Evolutionary conservation across 345 rosid genomes (phyloP), one percentile per base, ranked within the genome.

Genomic region (Erysimum cheiranthoides): DNA sequence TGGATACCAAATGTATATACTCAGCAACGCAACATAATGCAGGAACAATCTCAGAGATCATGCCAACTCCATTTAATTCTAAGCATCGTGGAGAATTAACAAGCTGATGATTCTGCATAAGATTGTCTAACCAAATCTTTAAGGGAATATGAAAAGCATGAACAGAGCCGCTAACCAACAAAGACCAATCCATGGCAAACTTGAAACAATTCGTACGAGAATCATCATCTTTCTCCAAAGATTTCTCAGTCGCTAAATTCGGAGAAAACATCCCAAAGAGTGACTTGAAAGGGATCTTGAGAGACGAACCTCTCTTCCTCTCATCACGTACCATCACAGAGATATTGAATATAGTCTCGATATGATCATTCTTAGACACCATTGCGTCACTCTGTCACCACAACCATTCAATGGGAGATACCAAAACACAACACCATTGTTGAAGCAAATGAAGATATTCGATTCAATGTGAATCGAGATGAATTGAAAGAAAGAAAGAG

Each of bases 191-290:
- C 73, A 87, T 83, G 0, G 93, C 89, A 85, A 92, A 92, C 75
- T 85, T 89, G 77, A 88, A 85, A 78, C 97, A 92, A 62, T 87
- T 88, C 1, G 75, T 42, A 69, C 97, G 87, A 77, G 96, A 85
- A 61, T 71, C 89, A 25, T 83, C 88, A 2, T 80, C 86, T 68
- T 76, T 82, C 51, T 81, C 82, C 60, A 38, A 35, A 63, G 62
- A 25, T 58, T 78, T 80, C 31, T 72, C 82, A 38, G 43, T 78
- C 18, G 81, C 90, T 34, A 71, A 13, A 79, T 83, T 91, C 28
- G 77, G 76, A 1, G 87, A 73, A 75, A 89, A 84, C 84, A 79
- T 63, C 1, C 85, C 92, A 30, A 86, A 63, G 30, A 87, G 52
- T 16, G 81, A 57, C 84, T 82, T 87, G 7, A 85, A 59, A 35